A percentile compares a stretch with the other conserved stretches of the same genome.
Evolutionary conservation across 1,284 basidiomycete species (phyloP).

Genomic region (Ganoderma sinense): DNA sequence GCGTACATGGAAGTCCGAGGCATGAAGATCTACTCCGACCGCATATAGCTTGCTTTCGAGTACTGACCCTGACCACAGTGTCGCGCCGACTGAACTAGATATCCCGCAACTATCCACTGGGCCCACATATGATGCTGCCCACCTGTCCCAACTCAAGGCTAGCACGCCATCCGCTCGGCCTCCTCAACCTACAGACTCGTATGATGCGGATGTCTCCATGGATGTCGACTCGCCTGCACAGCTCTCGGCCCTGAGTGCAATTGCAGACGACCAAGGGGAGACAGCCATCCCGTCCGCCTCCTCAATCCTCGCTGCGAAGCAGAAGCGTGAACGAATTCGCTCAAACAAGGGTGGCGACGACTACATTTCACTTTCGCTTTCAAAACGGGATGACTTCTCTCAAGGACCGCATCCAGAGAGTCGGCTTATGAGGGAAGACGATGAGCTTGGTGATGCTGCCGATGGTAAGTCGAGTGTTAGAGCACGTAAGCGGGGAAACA

Average conservation of each 20-base stretch:
- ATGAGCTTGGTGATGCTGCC: slow-evolving; percentile 92
- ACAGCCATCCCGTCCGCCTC: slow-evolving; percentile 78
- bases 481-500: neutral
- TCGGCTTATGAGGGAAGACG: slow-evolving; percentile 86
- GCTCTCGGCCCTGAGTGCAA: slow-evolving; percentile 27
- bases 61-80: slow-evolving; percentile 30
- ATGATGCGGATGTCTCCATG: slow-evolving; percentile 64
- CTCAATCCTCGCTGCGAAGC: slow-evolving; percentile 80
- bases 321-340: slow-evolving; percentile 74
- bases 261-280: slow-evolving; percentile 38
- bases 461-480: slow-evolving; percentile 67
- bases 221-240: slow-evolving; percentile 48
- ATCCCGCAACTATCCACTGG: slow-evolving; percentile 54
- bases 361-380: slow-evolving; percentile 84
- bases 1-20: slow-evolving; percentile 27
- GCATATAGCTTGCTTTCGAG: neutral
- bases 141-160: slow-evolving; percentile 86
- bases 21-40: neutral
- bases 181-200: slow-evolving; percentile 41
- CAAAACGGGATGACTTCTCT: slow-evolving; percentile 56
- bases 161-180: slow-evolving; percentile 73
- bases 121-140: slow-evolving; percentile 78
- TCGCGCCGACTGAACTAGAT: slow-evolving; percentile 54
- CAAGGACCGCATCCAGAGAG: slow-evolving; percentile 91
- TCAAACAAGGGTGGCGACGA: slow-evolving; percentile 62